Base-by-base conservation (phyloP, 805 yeast genomes). In the Kodamaea restingae region DNA sequence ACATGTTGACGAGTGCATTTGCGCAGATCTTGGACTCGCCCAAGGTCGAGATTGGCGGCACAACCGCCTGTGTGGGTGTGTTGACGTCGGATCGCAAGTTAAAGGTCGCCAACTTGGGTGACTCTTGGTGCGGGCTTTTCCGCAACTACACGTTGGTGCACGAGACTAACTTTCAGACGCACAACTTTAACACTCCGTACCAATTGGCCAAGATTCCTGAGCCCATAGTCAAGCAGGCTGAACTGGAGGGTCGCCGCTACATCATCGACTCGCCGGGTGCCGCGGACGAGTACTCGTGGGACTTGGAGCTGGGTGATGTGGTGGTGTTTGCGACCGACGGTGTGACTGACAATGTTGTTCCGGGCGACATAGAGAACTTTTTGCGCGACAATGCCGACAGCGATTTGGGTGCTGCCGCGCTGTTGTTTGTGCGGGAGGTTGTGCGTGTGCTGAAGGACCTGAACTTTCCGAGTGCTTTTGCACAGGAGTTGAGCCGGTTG, bases 271-370 rank as follows among this genome's bases (percentile, higher is more conserved):
- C 67, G 7, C 95, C 96, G 1, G 54, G 61, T 0, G 78, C 74
- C 44, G 84, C 93, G 0, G 95, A 84, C 47, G 72, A 67, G 39
- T 81, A 82, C 51, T 59, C 62, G 2, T 83, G 84, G 69, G 74
- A 84, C 46, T 65, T 91, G 30, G 55, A 79, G 51, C 75, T 75
- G 38, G 78, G 81, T 36, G 98, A 91, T 58, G 65, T 93, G 14
- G 75, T 91, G 3, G 57, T 93, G 37, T 81, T 91, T 54, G 95
- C 95, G 29, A 88, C 97, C 0, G 98, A 91, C 63, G 98, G 98
- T 21, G 83, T 91, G 35, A 80, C 86, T 20, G 98, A 91, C 60
- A 91, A 91, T 57, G 76, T 91, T 27, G 71, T 76, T 11, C 70
- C 81, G 1, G 76, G 77, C 32, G 96, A 88, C 52, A 80, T 87